Evolutionary conservation across 495 filamentous ascomycete species (phyloP), one percentile per base, ranked within the genome.

Genomic region (Penicillium dipodomyicola): DNA sequence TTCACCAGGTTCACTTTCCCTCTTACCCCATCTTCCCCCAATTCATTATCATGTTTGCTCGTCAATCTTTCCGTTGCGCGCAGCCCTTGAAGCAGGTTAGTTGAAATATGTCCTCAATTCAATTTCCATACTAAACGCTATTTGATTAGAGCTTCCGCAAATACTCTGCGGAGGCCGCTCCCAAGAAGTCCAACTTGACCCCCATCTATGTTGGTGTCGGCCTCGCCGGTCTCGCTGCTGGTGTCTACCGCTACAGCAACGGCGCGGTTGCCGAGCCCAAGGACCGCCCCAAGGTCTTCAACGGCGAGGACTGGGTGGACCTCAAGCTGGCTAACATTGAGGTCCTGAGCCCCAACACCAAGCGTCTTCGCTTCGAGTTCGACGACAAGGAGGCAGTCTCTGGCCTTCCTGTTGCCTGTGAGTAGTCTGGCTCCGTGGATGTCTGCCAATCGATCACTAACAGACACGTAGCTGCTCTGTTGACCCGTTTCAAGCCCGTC

Each of bases 341-440:
- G 74, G 65, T 70, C 14, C 70, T 96, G 73, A 96, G 87, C 76
- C 85, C 88, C 77, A 96, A 96, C 80, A 92, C 91, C 54, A 96
- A 96, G 86, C 81, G 77, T 44, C 76, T 96, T 65, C 85, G 88
- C 62, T 96, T 96, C 75, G 80, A 82, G 41, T 84, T 95, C 25
- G 87, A 89, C n/a, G 86, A 93, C 63, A 82, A 84, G 62, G 87
- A 97, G 67, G 82, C 86, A 72, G 86, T 95, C 44, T 89, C 86
- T 54, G 94, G 94, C 50, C 72, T 98, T 59, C 72, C 80, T 29
- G 76, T 96, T 60, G 84, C 95, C 48, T 96, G 87, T 82, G 59
- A 64, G 76, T 72, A n/a, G 2, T 43, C 12, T 14, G 15, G 0
- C 10, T 14, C 17, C 8, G 1, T 37, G 9, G 1, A 9, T 22